Percentiles rank a stretch among this genome's conserved stretches.
These are phyloP conservation scores for Camelina neglecta DNA, from an alignment of 345 rosid genomes.

Conservation along the genomic window DNA sequence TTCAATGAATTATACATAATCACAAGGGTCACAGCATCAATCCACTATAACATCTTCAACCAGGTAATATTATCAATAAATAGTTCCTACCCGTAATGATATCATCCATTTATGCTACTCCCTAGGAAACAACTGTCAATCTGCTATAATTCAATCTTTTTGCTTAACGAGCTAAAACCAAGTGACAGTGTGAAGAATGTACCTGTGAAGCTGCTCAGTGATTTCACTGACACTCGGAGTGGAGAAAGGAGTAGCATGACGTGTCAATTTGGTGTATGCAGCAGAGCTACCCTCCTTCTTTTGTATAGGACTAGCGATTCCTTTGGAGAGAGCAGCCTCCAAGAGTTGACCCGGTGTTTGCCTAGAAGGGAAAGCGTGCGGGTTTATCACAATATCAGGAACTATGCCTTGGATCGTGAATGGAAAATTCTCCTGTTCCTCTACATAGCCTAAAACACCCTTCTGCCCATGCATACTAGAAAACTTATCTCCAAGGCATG, in stretches of 20 bases:
- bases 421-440: conserved; percentile 89
- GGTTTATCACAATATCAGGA: conserved; percentile 90
- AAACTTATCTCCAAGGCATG: conserved; percentile 92
- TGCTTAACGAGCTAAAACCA: not conserved
- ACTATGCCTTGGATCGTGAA: conserved; percentile 95
- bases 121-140: conserved; percentile 13
- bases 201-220: conserved; percentile 92
- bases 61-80: not conserved
- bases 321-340: conserved; percentile 90
- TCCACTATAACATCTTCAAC: conserved; percentile 15
- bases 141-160: not conserved
- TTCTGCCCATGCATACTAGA: conserved; percentile 99
- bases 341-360: conserved; percentile 95
- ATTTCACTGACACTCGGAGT: conserved; percentile 70
- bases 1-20: not conserved
- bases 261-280: conserved; percentile 63
- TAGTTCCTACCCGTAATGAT: not conserved
- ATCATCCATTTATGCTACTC: not conserved
- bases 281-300: conserved; percentile 33
- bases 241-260: conserved; percentile 88
- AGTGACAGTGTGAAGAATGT: conserved; percentile 1
- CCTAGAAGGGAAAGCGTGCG: conserved; percentile 92
- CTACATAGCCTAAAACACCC: conserved; percentile 90
- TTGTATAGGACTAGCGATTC: conserved; percentile 67
- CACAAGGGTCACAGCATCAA: conserved; percentile 6